Evolutionary conservation across 805 yeast species (phyloP), one percentile per base, ranked within the genome.

Genomic region (Nematodospora valgi): DNA sequence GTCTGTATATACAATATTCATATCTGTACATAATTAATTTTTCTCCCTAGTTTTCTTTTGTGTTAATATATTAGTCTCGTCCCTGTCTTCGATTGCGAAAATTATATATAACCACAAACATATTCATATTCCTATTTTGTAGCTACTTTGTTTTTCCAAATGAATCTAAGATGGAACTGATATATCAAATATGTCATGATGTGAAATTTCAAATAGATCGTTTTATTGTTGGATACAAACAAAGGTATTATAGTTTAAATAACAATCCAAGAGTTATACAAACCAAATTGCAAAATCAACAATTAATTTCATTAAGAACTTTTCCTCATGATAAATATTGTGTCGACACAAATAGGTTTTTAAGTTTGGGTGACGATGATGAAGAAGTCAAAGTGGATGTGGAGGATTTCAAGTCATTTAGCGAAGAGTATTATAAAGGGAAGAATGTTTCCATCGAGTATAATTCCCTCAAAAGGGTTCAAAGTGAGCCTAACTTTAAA

Each of bases 221-320:
- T 37, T 46, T 54, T 29, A 46, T 48, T 24, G 58, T 64, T 17
- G 62, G 62, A 33, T 64, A 56, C 37, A 54, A 56, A 15, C 66
- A 60, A 35, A 52, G 53, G 27, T 65, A 57, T 48, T 69, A 71
- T 48, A 63, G 62, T 47, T 56, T 59, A 26, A 49, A 56, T 22
- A 49, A 49, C 24, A 62, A 60, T 39, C 66, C 66, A 2, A 46
- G 66, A 13, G 61, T 70, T 5, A 59, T 68, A 17, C 66, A 64
- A 10, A 45, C 60, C 4, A 59, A 54, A 39, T 54, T 61, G 34
- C 46, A 53, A 13, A 49, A 62, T 38, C 58, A 54, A 35, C 56
- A 49, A 10, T 50, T 70, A 19, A 33, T 63, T 22, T 56, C 74
- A 4, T 58, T 70, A 43, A 48, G 77, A 37, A 57, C 68, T 0